phyloP scores from a whole-genome alignment of 805 yeast genomes.

The Candida hungchunana region DNA sequence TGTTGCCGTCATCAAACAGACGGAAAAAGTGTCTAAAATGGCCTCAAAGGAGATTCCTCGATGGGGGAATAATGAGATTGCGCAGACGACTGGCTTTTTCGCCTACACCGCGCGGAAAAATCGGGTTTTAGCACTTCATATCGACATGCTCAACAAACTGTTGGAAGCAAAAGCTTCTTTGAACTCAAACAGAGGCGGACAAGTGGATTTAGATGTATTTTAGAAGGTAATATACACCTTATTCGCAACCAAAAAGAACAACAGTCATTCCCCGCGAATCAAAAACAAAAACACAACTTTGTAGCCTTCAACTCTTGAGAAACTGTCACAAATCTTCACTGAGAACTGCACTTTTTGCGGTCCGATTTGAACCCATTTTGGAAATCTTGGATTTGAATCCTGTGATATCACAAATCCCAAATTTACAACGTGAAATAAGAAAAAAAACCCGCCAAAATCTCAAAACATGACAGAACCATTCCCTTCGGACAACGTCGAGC shows the following conservation, averaged over 20 bases:
- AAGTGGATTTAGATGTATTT: not conserved
- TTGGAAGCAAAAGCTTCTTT: constrained; percentile 18
- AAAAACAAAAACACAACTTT: not conserved
- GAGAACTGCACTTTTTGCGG: no score
- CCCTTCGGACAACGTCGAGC: not conserved
- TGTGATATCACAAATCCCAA: no score
- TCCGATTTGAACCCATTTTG: no score
- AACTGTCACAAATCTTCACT: no score
- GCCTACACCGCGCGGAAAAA: constrained; percentile 12
- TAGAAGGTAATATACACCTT: not conserved
- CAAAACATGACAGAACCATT: not conserved
- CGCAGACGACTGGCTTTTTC: constrained; percentile 22
- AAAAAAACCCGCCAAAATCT: no score
- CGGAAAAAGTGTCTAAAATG: constrained; percentile 11
- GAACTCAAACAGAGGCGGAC: not conserved
- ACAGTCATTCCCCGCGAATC: not conserved
- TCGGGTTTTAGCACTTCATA: constrained; percentile 11
- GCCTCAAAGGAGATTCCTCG: constrained; percentile 12
- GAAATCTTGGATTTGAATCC: no score
- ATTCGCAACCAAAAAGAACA: not conserved
- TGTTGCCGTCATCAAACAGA: constrained; percentile 25
- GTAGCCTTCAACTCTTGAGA: not conserved
- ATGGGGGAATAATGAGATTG: constrained; percentile 13
- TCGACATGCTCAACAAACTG: constrained; percentile 16
- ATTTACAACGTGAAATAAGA: no score